Evolutionary conservation across 2,329 filamentous ascomycete genomes (phyloP).

Genomic region (Diplocarpon mali): DNA sequence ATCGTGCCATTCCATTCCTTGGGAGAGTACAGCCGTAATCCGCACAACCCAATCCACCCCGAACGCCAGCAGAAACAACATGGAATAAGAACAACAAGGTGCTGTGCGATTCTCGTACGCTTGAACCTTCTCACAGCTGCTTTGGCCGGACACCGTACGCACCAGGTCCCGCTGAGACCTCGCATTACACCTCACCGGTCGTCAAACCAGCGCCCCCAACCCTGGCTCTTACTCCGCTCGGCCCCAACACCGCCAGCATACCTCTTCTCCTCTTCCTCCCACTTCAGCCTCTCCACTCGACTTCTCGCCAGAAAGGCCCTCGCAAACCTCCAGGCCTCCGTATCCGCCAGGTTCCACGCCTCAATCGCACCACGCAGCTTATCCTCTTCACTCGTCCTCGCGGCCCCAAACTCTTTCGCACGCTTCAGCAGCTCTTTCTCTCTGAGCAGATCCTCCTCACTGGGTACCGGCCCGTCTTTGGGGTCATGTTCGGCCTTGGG

Average conservation of each 20-base stretch:
- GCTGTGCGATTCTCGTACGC: no score
- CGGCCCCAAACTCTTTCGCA: slow-evolving; percentile 37
- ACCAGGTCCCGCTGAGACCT: no score
- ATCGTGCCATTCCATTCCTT: no score
- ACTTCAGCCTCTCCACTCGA: slow-evolving; percentile 50
- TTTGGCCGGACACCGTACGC: no score
- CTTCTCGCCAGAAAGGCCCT: slow-evolving; percentile 55
- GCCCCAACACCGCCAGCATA: slow-evolving; percentile 51
- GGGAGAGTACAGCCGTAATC: no score
- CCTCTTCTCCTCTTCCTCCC: slow-evolving; percentile 58
- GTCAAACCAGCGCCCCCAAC: slow-evolving; percentile 26
- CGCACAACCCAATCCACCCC: no score
- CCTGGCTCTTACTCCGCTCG: slow-evolving; percentile 19
- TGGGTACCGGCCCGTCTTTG: slow-evolving; percentile 38
- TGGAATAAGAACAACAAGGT: no score
- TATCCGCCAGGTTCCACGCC: slow-evolving; percentile 60
- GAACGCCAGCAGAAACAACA: no score
- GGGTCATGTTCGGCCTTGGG: slow-evolving; percentile 39
- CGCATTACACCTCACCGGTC: slow-evolving; percentile 6
- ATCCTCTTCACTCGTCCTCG: slow-evolving; percentile 34
- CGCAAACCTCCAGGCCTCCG: slow-evolving; percentile 67
- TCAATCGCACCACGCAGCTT: slow-evolving; percentile 45
- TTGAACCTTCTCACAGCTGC: no score
- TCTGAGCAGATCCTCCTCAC: slow-evolving; percentile 39
- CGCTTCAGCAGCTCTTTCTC: slow-evolving; percentile 46